Percentiles rank a stretch among this genome's conserved stretches.
Evolutionary conservation across 768 basidiomycete species (phyloP).

Genomic region (Suillus weaverae): DNA sequence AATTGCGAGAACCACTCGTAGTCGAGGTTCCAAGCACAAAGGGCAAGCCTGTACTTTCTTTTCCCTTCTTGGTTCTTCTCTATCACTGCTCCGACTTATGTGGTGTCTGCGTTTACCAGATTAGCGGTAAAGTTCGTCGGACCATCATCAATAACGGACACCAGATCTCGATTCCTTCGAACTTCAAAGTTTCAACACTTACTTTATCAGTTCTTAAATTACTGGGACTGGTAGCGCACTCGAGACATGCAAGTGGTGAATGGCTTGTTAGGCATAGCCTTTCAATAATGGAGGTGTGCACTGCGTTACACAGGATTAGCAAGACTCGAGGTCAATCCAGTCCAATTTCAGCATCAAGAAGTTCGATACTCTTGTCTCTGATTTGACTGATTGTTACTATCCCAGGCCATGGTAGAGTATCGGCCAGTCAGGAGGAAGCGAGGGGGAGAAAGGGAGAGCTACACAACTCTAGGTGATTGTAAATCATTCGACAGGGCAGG

Average conservation of each 20-base stretch:
- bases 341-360: background rate
- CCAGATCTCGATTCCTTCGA: too few species aligned
- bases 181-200: background rate
- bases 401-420: background rate
- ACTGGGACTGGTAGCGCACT: background rate
- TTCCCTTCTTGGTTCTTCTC: background rate
- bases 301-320: background rate
- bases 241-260: too few species aligned
- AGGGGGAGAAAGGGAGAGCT: background rate
- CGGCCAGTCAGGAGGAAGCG: background rate
- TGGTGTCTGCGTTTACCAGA: background rate
- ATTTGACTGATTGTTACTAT: background rate
- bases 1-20: background rate
- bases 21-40: background rate
- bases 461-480: background rate
- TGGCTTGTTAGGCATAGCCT: too few species aligned
- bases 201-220: background rate
- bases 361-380: background rate
- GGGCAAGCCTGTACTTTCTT: background rate
- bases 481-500: background rate
- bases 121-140: background rate
- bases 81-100: background rate
- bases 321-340: background rate
- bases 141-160: background rate
- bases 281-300: too few species aligned